Evolutionary conservation across 345 rosid genomes (phyloP), one percentile per base, ranked within the genome.

Genomic region (Populus simonii): DNA sequence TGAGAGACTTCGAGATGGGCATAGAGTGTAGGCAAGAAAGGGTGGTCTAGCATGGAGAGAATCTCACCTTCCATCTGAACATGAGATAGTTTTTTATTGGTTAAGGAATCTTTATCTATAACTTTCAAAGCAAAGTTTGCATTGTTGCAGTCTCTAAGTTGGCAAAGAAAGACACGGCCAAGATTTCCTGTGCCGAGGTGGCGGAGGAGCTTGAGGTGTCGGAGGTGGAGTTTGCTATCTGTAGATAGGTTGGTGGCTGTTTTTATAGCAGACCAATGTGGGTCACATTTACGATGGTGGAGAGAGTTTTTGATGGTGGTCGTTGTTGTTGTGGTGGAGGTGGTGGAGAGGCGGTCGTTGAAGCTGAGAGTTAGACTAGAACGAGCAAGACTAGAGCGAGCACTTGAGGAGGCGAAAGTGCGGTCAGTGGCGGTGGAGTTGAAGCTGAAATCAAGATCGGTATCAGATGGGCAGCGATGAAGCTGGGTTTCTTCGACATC

Each of bases 161-260:
- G 89, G 79, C 99, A 96, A 57, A 96, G 89, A 83, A 88, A 93
- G 0, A 96, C 99, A 0, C 96, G 93, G 0, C 99, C 98, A 76
- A 93, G 91, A 22, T 96, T 98, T 62, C 99, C 99, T 13, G 94
- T 81, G 11, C 99, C 99, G 75, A 96, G 83, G 35, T 86, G 89
- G 65, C 93, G 92, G 82, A 86, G 77, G 67, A 92, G 93, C 5
- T 84, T 83, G 80, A 96, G 93, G 87, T 93, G 96, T 22, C 94
- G 88, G 87, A 93, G 85, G 3, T 87, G 80, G 4, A 90, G 89
- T 23, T 23, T 59, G 65, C 65, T 29, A 23, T 59, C 65, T n/a
- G 65, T 59, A 4, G 65, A 59, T 29, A 59, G 29, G 65, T n/a
- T 23, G 65, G 65, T 59, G 65, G 65, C 65, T 23, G 65, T 59